phyloP scores from a whole-genome alignment of 257 asterid genomes.

The Plectranthus barbatus region DNA sequence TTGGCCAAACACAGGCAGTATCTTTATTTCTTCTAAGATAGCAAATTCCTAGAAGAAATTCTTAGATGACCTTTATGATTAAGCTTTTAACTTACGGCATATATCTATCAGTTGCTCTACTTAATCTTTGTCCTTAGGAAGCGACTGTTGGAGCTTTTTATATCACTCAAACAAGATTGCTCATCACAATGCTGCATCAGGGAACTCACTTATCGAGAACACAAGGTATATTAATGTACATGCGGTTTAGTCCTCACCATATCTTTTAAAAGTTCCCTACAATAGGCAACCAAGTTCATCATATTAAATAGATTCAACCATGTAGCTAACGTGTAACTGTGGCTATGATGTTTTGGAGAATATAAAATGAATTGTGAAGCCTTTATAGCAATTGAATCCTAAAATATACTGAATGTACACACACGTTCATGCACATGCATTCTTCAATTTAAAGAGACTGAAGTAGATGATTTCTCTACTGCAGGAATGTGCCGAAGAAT shows the following conservation, averaged over 20 bases:
- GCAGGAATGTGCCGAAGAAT: conserved; percentile 59
- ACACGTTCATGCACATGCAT: neutral
- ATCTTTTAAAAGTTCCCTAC: neutral
- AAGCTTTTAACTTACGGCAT: neutral
- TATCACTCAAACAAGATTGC: conserved; percentile 30
- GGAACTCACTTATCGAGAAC: conserved; percentile 47
- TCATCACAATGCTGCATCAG: conserved; percentile 15
- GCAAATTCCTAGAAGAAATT: neutral
- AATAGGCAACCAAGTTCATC: conserved; percentile 1
- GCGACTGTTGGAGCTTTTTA: conserved; percentile 49
- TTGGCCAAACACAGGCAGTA: neutral
- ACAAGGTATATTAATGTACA: conserved; percentile 46
- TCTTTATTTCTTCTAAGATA: neutral
- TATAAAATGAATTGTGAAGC: neutral
- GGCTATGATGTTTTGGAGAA: neutral
- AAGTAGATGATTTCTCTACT: conserved; percentile 7
- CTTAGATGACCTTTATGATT: neutral
- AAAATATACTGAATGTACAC: too few relatives aligned
- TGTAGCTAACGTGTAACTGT: neutral
- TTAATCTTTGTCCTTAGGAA: conserved; percentile 35
- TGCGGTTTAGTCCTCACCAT: neutral
- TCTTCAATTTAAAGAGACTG: neutral
- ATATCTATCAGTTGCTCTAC: neutral
- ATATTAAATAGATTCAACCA: neutral
- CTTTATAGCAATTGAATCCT: neutral